Evolutionary conservation across 2,329 filamentous ascomycete species (phyloP).

Genomic region (Zasmidium citrigriseum): DNA sequence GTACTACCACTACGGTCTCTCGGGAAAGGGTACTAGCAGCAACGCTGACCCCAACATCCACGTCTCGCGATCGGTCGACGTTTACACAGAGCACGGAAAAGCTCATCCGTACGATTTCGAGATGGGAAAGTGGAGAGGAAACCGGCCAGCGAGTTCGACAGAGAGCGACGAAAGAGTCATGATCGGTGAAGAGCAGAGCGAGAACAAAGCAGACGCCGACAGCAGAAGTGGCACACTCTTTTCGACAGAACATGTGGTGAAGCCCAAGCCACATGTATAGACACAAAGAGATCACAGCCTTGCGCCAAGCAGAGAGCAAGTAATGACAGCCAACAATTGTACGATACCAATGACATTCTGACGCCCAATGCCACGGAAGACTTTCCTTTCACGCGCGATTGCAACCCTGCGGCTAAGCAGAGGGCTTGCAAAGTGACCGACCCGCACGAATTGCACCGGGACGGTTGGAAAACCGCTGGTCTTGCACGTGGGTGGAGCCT

Average conservation of each 20-base stretch:
- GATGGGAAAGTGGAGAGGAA: constrained; percentile 13
- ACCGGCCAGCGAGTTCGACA: constrained; percentile 6
- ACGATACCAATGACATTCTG: not conserved
- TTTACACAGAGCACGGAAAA: constrained; percentile 6
- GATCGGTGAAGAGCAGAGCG: constrained; percentile 7
- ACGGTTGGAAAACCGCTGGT: too few relatives aligned
- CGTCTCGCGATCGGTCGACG: constrained; percentile 15
- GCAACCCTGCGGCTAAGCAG: too few relatives aligned
- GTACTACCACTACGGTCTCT: not conserved
- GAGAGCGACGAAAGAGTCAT: constrained; percentile 19
- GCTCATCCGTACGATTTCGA: constrained; percentile 10
- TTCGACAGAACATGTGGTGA: constrained; percentile 4
- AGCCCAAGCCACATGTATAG: constrained; percentile 11
- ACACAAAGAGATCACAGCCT: not conserved
- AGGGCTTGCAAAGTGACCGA: too few relatives aligned
- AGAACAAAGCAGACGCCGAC: constrained; percentile 5
- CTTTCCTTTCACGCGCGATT: not conserved
- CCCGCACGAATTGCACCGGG: too few relatives aligned
- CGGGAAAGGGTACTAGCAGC: constrained; percentile 8
- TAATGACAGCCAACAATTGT: not conserved
- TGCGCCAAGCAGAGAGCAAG: not conserved
- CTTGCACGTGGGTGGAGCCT: not conserved
- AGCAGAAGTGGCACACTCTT: constrained; percentile 13
- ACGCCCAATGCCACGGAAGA: not conserved
- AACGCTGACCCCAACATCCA: constrained; percentile 11